These are phyloP conservation scores for Astrothelium macrocarpum DNA, from an alignment of 495 filamentous ascomycete species.

Conservation along the genomic window DNA sequence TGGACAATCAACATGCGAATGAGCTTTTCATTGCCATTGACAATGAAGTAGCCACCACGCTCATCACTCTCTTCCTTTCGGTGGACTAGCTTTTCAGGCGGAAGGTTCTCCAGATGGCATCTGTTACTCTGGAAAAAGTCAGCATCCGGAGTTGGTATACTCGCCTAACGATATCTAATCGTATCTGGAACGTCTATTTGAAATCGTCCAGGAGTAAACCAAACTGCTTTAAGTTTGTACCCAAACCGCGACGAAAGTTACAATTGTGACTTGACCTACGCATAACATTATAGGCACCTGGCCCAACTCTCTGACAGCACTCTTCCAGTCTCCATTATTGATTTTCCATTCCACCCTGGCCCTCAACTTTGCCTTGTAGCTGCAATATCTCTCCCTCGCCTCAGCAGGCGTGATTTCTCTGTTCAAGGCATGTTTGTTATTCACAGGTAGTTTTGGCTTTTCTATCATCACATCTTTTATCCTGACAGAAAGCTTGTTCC, in stretches of 20 bases:
- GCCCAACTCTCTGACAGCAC: slow-evolving; percentile 73
- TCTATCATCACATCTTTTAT: slow-evolving; percentile 70
- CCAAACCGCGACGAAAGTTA: too few relatives aligned
- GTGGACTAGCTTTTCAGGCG: slow-evolving; percentile 69
- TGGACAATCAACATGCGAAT: slow-evolving; percentile 86
- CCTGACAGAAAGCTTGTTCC: slow-evolving; percentile 63
- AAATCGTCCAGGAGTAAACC: too few relatives aligned
- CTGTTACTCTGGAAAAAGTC: slow-evolving; percentile 54
- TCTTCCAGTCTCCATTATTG: slow-evolving; percentile 74
- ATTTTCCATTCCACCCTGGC: slow-evolving; percentile 71
- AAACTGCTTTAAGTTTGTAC: too few relatives aligned
- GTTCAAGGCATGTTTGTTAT: slow-evolving; percentile 69
- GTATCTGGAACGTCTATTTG: too few relatives aligned
- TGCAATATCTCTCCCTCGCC: slow-evolving; percentile 85
- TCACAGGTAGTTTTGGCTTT: slow-evolving; percentile 59
- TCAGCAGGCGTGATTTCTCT: slow-evolving; percentile 85
- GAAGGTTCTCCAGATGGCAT: slow-evolving; percentile 78
- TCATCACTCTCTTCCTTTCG: slow-evolving; percentile 91
- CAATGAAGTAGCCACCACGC: slow-evolving; percentile 84
- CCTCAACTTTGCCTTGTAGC: slow-evolving; percentile 79
- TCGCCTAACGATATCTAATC: slow-evolving; percentile 4
- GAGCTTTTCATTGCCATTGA: slow-evolving; percentile 94
- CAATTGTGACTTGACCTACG: slow-evolving; percentile 38
- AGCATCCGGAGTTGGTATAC: slow-evolving; percentile 10
- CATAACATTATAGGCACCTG: slow-evolving; percentile 88